Conservation (phyloP, 768 basidiomycete species). For the Termitomyces sp. region DNA sequence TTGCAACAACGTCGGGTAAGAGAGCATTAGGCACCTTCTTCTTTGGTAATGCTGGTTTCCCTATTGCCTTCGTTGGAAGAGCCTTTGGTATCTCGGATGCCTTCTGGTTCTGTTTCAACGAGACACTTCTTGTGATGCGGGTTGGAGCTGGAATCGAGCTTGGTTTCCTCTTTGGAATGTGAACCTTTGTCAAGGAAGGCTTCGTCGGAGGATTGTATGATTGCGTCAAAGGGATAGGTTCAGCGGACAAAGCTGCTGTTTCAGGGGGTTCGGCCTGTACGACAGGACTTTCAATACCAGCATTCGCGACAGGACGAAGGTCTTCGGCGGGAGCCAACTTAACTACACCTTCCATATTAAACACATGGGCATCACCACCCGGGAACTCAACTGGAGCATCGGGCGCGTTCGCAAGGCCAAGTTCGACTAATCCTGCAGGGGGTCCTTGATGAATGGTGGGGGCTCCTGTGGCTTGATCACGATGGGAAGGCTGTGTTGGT, state of each 20-base stretch:
- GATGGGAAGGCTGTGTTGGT: neutral
- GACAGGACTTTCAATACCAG: neutral
- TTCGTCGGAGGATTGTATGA: neutral
- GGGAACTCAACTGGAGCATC: neutral
- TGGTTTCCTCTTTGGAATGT: constrained; percentile 19
- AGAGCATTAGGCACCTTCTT: neutral
- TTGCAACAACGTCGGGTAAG: neutral
- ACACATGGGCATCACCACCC: neutral
- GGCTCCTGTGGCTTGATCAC: neutral
- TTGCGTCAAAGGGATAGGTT: neutral
- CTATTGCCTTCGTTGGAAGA: neutral
- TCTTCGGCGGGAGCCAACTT: neutral
- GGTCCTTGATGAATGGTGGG: neutral
- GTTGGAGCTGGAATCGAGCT: constrained; percentile 14
- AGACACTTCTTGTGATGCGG: constrained; percentile 32
- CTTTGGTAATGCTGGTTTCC: neutral
- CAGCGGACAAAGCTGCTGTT: neutral
- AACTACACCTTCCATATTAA: neutral
- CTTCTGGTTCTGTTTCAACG: constrained; percentile 21
- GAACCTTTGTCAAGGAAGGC: constrained; percentile 10
- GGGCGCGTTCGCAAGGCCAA: neutral
- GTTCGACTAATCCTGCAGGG: neutral
- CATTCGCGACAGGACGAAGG: neutral
- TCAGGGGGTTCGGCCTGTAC: neutral
- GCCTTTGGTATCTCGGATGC: constrained; percentile 4